Evolutionary conservation across 2,329 filamentous ascomycete species (phyloP).

Genomic region (Talaromyces islandicus): DNA sequence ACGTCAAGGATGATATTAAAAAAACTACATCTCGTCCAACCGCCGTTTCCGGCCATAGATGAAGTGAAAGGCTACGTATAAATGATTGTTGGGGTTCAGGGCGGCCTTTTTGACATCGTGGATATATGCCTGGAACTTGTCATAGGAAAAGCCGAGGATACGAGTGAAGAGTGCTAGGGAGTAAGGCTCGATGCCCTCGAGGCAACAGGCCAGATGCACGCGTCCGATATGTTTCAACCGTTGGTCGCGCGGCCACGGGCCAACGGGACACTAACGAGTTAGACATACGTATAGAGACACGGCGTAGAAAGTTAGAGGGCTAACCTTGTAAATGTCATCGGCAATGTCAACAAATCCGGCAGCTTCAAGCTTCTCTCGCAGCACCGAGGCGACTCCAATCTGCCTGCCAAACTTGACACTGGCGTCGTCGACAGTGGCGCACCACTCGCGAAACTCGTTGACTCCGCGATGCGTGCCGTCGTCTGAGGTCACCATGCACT

Average conservation of each 20-base stretch:
- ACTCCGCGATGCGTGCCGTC: slow-evolving; percentile 11
- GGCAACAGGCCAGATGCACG: slow-evolving; percentile 12
- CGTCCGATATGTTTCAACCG: slow-evolving; percentile 12
- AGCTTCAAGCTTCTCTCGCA: slow-evolving; percentile 12
- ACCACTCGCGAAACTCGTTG: slow-evolving; percentile 14
- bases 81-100: not conserved
- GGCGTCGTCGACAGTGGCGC: slow-evolving; percentile 13
- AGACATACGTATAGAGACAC: not conserved
- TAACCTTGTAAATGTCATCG: slow-evolving; percentile 13
- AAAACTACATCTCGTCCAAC: not conserved
- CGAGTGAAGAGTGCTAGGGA: slow-evolving; percentile 18
- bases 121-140: slow-evolving; percentile 9
- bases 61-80: slow-evolving; percentile 1
- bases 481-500: slow-evolving; percentile 10
- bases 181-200: slow-evolving; percentile 17
- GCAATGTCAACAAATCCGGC: slow-evolving; percentile 15
- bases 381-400: slow-evolving; percentile 18
- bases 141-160: slow-evolving; percentile 15
- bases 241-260: slow-evolving; percentile 11
- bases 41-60: not conserved
- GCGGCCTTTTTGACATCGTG: not conserved
- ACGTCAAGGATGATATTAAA: not conserved
- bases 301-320: not conserved
- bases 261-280: slow-evolving; percentile 7
- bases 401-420: slow-evolving; percentile 16